Base-by-base conservation (phyloP, 163 green algal species). In the Prototheca cutis region DNA sequence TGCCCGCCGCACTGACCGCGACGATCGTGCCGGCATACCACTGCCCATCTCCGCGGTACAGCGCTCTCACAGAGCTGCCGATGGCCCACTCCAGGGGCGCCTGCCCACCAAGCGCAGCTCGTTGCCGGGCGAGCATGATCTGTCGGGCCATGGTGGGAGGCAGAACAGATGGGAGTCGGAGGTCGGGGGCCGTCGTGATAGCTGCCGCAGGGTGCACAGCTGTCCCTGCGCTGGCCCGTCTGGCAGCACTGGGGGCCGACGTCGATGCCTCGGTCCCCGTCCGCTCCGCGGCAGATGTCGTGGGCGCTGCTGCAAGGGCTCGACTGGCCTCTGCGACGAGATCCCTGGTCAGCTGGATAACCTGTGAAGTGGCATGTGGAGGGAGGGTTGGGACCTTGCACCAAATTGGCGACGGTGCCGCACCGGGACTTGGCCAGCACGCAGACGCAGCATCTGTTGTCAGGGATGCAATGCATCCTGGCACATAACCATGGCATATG, bases 341-440 rank as follows among this genome's bases (percentile, higher is more conserved):
- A 25, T 95, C 85, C 58, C 83, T 63, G 13, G 87, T 90, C 1
- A 95, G 68, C 58, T 87, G 48, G 30, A 93, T 90, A 30, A 93
- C 85, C 79, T 89, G 70, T 33, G 60, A 7, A 6, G 28, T n/a
- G n/a, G 1, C 23, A 30, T 6, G 21, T 10, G 7, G 30, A 4
- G 4, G 5, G 4, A 5, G 54, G 3, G 28, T 23, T 6, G 31
- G 23, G 45, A n/a, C 34, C 23, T 13, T 36, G 39, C 24, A 19
- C 42, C 4, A 21, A 31, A 1, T 17, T 1, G n/a, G n/a, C n/a
- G n/a, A n/a, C n/a, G n/a, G n/a, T n/a, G n/a, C n/a, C n/a, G n/a
- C n/a, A n/a, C n/a, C n/a, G n/a, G n/a, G n/a, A n/a, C n/a, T n/a
- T n/a, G n/a, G n/a, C n/a, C n/a, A n/a, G n/a, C n/a, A n/a, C n/a